Percentiles rank a stretch among this genome's conserved stretches.
phyloP scores from a whole-genome alignment of 1,284 basidiomycete genomes.

The Austroboletus niveus region DNA sequence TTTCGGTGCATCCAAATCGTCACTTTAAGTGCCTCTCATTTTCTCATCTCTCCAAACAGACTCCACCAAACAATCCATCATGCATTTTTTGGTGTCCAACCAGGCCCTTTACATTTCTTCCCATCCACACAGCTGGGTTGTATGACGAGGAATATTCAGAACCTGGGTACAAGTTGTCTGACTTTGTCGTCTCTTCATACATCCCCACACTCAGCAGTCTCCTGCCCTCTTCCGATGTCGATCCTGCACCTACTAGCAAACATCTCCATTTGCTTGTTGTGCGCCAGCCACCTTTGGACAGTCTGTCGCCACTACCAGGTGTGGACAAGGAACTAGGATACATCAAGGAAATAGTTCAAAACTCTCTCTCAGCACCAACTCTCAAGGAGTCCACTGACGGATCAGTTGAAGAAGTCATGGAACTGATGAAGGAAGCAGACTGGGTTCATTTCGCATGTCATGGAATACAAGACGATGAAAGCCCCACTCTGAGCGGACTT shows the following conservation, averaged over 20 bases:
- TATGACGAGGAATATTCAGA: neutral
- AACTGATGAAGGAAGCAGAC: neutral
- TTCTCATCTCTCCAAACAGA: neutral
- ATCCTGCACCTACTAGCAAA: neutral
- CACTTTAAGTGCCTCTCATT: neutral
- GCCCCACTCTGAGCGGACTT: neutral
- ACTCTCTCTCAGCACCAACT: neutral
- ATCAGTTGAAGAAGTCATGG: neutral
- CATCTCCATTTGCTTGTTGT: neutral
- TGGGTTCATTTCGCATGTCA: neutral
- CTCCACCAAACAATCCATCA: neutral
- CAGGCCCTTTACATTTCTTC: neutral
- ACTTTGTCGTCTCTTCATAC: neutral
- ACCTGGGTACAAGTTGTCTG: neutral
- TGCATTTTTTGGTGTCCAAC: neutral
- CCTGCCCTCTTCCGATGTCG: neutral
- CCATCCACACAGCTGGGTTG: neutral
- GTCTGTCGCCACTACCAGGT: neutral
- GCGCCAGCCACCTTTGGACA: neutral
- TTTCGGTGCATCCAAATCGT: neutral
- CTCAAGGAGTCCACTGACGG: neutral
- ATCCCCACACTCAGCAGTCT: neutral
- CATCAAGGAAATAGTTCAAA: neutral
- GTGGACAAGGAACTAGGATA: neutral
- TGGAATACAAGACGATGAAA: neutral